Conservation (phyloP, 768 basidiomycete species). For the Hemileccinum impolitum region DNA sequence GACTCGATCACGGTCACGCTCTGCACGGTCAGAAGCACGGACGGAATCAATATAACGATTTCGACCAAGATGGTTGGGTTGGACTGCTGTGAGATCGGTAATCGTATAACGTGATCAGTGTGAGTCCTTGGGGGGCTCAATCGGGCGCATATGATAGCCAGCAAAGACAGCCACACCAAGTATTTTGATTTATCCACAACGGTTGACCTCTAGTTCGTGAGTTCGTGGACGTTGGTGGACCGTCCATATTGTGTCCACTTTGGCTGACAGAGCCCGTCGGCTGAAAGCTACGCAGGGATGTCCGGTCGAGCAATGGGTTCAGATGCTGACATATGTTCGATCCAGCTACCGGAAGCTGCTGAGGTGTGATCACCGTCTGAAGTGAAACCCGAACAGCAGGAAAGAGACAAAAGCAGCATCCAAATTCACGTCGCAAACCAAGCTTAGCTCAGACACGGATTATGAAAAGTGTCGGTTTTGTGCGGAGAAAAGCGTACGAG, state of each 20-base stretch:
- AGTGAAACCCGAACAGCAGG: constrained; percentile 37
- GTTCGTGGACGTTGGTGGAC: constrained; percentile 10
- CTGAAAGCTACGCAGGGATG: constrained; percentile 31
- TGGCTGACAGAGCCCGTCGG: constrained; percentile 35
- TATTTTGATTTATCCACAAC: constrained; percentile 95
- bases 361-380: constrained; percentile 38
- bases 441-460: constrained; percentile 37
- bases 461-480: constrained; percentile 23
- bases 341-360: constrained; percentile 42
- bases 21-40: constrained; percentile 56
- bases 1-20: constrained; percentile 42
- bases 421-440: constrained; percentile 39
- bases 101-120: constrained; percentile 83
- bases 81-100: constrained; percentile 82
- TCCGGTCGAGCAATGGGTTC: constrained; percentile 5
- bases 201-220: constrained; percentile 67
- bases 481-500: constrained; percentile 10
- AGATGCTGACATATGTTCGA: constrained; percentile 36
- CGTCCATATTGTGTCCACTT: constrained; percentile 1
- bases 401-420: constrained; percentile 41
- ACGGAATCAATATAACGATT: constrained; percentile 75
- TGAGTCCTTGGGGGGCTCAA: constrained; percentile 58
- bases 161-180: constrained; percentile 50
- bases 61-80: constrained; percentile 82
- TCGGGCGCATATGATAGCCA: background rate